Conservation (phyloP, 345 rosid genomes). For the Eucalyptus sideroxylon region DNA sequence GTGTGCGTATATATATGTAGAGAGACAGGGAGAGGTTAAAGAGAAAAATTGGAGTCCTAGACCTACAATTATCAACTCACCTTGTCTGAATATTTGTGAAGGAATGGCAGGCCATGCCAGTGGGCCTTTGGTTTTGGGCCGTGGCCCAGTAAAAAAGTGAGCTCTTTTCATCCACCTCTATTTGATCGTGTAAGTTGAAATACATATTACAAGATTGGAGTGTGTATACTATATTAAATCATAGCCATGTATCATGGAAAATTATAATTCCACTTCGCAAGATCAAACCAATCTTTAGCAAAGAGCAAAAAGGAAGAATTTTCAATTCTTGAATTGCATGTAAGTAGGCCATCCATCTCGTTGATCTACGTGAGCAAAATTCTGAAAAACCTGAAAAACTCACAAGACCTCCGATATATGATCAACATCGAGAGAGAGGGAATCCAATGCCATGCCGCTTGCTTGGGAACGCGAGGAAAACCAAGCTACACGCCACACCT, state of each 20-base stretch:
- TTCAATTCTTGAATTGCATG: background rate
- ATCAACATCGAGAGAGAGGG: conserved; percentile 28
- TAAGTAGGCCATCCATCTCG: background rate
- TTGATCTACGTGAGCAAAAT: background rate
- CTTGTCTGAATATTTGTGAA: background rate
- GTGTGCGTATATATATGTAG: background rate
- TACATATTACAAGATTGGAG: background rate
- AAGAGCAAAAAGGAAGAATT: background rate
- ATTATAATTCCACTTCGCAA: background rate
- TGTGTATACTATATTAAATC: background rate
- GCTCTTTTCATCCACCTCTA: background rate
- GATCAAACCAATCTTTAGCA: background rate
- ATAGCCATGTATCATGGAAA: background rate
- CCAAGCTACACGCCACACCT: conserved; percentile 30
- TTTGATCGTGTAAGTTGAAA: background rate
- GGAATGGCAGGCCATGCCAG: background rate
- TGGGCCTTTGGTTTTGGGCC: background rate
- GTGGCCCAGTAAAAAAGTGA: background rate
- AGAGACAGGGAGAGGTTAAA: background rate
- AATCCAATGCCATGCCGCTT: conserved; percentile 66
- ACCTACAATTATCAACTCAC: background rate
- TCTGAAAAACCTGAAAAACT: background rate
- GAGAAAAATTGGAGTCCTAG: background rate
- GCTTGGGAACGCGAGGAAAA: conserved; percentile 51
- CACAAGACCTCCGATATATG: background rate